phyloP scores from a whole-genome alignment of 1,284 basidiomycete species.

The Marasmius fiardii region DNA sequence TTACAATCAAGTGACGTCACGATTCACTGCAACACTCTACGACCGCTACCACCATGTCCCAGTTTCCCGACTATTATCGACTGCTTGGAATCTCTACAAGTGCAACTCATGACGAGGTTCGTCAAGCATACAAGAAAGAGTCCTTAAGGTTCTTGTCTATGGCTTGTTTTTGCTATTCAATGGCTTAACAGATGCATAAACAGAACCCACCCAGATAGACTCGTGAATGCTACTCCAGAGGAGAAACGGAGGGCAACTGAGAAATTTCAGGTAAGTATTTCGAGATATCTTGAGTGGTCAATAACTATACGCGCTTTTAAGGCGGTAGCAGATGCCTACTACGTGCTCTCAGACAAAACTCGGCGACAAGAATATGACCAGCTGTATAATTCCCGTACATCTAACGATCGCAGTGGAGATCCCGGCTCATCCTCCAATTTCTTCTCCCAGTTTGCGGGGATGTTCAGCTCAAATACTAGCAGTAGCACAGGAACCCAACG shows the following conservation, averaged over 20 bases:
- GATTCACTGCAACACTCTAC: background rate
- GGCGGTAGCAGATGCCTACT: conserved; percentile 95
- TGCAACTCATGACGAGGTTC: conserved; percentile 71
- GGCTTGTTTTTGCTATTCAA: conserved; percentile 8
- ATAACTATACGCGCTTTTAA: conserved; percentile 24
- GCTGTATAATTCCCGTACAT: conserved; percentile 53
- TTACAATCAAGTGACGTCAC: conserved; percentile 5
- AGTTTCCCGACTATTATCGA: conserved; percentile 71
- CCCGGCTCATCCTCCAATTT: conserved; percentile 71
- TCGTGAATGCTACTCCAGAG: conserved; percentile 68
- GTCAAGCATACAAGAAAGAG: conserved; percentile 81
- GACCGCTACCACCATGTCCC: conserved; percentile 8
- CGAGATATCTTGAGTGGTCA: background rate
- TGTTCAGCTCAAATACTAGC: conserved; percentile 47
- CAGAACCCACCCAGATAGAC: conserved; percentile 88
- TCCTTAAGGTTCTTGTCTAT: conserved; percentile 51
- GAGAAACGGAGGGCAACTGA: conserved; percentile 80
- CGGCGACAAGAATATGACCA: conserved; percentile 82
- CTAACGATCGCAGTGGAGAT: conserved; percentile 50
- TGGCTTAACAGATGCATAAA: conserved; percentile 11
- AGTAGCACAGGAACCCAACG: conserved; percentile 35
- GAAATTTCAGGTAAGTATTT: conserved; percentile 64
- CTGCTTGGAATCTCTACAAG: conserved; percentile 55
- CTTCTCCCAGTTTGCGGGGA: conserved; percentile 73
- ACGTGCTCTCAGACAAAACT: conserved; percentile 83